phyloP scores from a whole-genome alignment of 2,329 filamentous ascomycete species.

The Dryadomyces quercus-mongolicae region DNA sequence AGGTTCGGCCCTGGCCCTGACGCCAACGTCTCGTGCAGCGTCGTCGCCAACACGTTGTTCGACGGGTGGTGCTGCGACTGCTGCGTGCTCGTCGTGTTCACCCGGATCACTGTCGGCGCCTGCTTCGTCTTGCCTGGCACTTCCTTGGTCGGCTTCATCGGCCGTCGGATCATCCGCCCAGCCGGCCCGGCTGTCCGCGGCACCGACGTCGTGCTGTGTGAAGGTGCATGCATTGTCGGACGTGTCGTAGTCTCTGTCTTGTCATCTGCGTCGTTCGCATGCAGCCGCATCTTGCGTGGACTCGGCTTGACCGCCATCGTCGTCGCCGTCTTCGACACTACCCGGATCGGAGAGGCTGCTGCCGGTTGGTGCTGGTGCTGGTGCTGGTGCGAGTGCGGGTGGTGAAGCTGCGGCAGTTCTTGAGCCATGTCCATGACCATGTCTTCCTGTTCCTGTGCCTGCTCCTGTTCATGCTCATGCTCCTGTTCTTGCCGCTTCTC shows the following conservation, averaged over 20 bases:
- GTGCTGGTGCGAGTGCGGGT: background rate
- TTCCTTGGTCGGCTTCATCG: constrained; percentile 51
- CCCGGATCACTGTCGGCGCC: constrained; percentile 58
- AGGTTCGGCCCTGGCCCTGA: constrained; percentile 29
- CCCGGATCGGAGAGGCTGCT: constrained; percentile 20
- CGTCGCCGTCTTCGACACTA: constrained; percentile 28
- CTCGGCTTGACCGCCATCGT: constrained; percentile 25
- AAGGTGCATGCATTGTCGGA: constrained; percentile 27
- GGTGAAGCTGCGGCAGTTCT: background rate
- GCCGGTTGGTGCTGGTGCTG: background rate
- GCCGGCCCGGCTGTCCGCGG: constrained; percentile 36
- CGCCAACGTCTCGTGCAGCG: constrained; percentile 41
- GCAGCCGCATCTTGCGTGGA: too few relatives aligned
- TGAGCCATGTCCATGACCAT: constrained; percentile 3
- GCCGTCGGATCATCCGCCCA: constrained; percentile 43
- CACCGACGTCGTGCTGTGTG: constrained; percentile 1
- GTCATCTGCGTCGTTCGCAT: too few relatives aligned
- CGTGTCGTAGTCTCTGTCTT: constrained; percentile 16
- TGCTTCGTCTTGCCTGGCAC: constrained; percentile 46
- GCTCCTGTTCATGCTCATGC: too few relatives aligned
- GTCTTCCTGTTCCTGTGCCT: constrained; percentile 10
- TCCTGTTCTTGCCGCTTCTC: constrained; percentile 41
- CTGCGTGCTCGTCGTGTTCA: constrained; percentile 52
- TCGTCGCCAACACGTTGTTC: constrained; percentile 44
- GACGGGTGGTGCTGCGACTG: constrained; percentile 42